Base-by-base conservation (phyloP, 1,284 basidiomycete species). In the Lentinula novae-zelandiae region DNA sequence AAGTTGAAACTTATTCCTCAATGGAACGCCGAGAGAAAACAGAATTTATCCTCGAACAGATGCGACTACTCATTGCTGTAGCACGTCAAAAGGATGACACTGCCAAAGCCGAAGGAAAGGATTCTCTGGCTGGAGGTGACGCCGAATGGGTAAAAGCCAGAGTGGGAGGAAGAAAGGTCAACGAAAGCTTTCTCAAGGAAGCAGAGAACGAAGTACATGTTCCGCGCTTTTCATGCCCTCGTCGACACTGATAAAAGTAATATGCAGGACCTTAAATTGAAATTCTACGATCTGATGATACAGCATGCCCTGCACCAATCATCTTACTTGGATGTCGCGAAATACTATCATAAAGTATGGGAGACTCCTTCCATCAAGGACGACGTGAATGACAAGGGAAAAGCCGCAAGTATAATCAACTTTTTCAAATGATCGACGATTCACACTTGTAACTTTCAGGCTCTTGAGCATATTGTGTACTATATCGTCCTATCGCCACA, bases 11-110 rank as follows among this genome's bases (percentile, higher is more conserved):
- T 2, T 99, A 98, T 72, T 97, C 95, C 27, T 95, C 92, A 12
- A 98, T 99, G 96, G 94, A 98, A 67, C 87, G 96, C 65, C 80
- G 93, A 68, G 97, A 99, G 76, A 99, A 99, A 82, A 97, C 94
- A 9, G 95, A 98, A 71, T 98, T 99, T 71, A 93, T 99, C 67
- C 79, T 99, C 48, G 96, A 99, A 75, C 97, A 99, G 75, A 99
- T 99, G 95, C 84, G 97, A 57, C 75, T 99, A 57, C 73, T 93
- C 68, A 84, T 90, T 54, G 78, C 82, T 36, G 83, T 93, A 31
- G 90, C 91, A 31, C 80, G 83, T 54, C 74, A 83, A 66, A 93
- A 92, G 73, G 90, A 92, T 65, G 75, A 73, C 13, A 76, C 77
- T 49, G 69, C 73, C 17, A 62, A 58, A 44, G 59, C 69, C 8